A percentile compares a stretch with the other conserved stretches of the same genome.
Evolutionary conservation across 306 rosid genomes (phyloP).

Genomic region (Quercus ilex): DNA sequence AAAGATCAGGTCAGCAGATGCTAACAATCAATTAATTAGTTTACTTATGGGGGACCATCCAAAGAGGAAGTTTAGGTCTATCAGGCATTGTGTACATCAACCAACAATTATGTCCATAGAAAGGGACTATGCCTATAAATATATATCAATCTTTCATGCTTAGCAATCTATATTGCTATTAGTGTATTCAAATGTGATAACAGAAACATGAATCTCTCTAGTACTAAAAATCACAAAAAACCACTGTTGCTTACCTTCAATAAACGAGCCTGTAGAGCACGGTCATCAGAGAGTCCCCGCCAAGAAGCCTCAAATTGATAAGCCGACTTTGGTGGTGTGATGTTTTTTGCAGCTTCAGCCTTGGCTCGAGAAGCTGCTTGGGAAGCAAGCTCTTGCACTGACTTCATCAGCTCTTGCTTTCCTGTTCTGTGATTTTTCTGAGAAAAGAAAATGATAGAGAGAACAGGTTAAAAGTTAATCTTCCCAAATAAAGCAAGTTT

Average conservation of each 20-base stretch:
- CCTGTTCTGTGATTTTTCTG: slow-evolving; percentile 47
- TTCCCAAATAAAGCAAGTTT: neutral
- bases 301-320: slow-evolving; percentile 91
- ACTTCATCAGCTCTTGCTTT: slow-evolving; percentile 46
- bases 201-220: neutral
- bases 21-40: neutral
- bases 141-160: neutral
- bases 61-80: neutral
- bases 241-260: slow-evolving; percentile 52
- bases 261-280: slow-evolving; percentile 52
- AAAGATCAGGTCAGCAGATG: neutral
- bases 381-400: slow-evolving; percentile 83
- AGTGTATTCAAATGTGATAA: neutral
- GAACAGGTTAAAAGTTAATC: neutral
- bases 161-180: neutral
- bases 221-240: neutral
- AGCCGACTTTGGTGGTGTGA: slow-evolving; percentile 76
- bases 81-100: neutral
- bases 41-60: neutral
- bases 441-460: slow-evolving; percentile 6
- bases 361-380: slow-evolving; percentile 67
- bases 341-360: slow-evolving; percentile 66
- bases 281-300: slow-evolving; percentile 76
- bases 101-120: neutral
- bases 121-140: neutral